A percentile compares a stretch with the other conserved stretches of the same genome.
These are phyloP conservation scores for Leccinum subrobustum DNA, from an alignment of 1,284 basidiomycete genomes.

Conservation along the genomic window DNA sequence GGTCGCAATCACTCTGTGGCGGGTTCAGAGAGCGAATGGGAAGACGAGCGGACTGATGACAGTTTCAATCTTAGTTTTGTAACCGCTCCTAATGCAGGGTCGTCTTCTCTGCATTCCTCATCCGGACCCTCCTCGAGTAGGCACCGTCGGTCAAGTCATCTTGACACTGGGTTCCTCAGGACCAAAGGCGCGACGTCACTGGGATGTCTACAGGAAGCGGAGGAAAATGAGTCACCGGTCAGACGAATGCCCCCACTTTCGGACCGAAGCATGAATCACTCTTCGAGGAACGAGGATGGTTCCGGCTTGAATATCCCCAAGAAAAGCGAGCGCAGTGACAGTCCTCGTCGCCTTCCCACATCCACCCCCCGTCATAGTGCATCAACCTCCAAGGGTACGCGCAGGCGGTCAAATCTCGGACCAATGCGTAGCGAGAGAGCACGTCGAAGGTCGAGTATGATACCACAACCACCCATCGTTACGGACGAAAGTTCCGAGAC, in stretches of 20 bases:
- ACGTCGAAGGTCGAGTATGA: constrained; percentile 72
- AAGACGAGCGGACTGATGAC: constrained; percentile 81
- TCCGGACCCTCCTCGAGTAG: constrained; percentile 29
- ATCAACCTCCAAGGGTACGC: constrained; percentile 37
- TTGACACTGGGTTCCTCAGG: constrained; percentile 71
- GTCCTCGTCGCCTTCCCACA: constrained; percentile 47
- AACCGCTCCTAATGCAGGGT: constrained; percentile 34
- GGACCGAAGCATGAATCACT: constrained; percentile 61
- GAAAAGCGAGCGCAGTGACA: constrained; percentile 38
- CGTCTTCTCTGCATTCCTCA: constrained; percentile 19
- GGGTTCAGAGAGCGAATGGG: constrained; percentile 83
- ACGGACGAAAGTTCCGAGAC: constrained; percentile 31
- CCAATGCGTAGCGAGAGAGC: constrained; percentile 66
- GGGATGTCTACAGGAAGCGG: constrained; percentile 66
- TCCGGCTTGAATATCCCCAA: constrained; percentile 34
- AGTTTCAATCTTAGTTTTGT: constrained; percentile 55
- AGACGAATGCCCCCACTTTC: constrained; percentile 46
- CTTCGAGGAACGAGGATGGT: constrained; percentile 16
- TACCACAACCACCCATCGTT: constrained; percentile 50
- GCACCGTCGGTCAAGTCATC: constrained; percentile 58
- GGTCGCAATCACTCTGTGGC: constrained; percentile 40
- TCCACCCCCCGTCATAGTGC: constrained; percentile 45
- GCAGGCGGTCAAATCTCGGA: constrained; percentile 73
- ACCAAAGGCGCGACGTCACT: constrained; percentile 50
- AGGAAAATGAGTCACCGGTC: constrained; percentile 51